These are phyloP conservation scores for Ciborinia camelliae DNA, from an alignment of 2,329 filamentous ascomycete species.

Conservation along the genomic window DNA sequence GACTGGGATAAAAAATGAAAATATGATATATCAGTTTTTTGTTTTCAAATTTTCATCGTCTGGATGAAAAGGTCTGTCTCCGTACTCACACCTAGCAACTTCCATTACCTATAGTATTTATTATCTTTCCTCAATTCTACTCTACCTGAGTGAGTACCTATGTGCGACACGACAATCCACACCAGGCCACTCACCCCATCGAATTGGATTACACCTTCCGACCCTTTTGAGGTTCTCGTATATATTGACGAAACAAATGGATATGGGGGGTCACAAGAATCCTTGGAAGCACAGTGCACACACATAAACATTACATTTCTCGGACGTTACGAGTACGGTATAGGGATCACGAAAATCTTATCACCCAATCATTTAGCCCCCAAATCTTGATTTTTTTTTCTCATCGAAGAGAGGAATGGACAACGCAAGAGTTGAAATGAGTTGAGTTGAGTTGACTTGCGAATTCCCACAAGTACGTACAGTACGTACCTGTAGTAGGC, in stretches of 20 bases:
- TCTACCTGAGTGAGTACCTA: no score
- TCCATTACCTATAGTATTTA: no score
- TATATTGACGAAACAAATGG: constrained; percentile 9
- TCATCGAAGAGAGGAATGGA: not conserved
- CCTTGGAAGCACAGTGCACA: constrained; percentile 11
- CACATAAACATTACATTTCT: not conserved
- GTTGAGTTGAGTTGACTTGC: constrained; percentile 2
- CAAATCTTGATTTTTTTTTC: not conserved
- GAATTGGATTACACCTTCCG: not conserved
- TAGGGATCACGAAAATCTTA: constrained; percentile 2
- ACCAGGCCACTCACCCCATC: not conserved
- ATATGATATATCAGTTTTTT: constrained; percentile 14
- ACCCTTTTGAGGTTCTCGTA: constrained; percentile 10
- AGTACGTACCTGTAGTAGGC: not conserved
- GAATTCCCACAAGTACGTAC: constrained; percentile 1
- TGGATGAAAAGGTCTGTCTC: constrained; percentile 7
- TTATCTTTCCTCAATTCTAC: no score
- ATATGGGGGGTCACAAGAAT: constrained; percentile 3
- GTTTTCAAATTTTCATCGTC: constrained; percentile 8
- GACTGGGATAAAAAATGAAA: not conserved
- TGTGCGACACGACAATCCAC: not conserved
- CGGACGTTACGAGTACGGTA: constrained; percentile 1
- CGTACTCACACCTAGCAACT: not conserved
- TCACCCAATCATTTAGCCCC: constrained; percentile 13
- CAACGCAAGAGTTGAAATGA: constrained; percentile 7